These are phyloP conservation scores for Hygrocybe punicea DNA, from an alignment of 768 basidiomycete species.

Conservation along the genomic window DNA sequence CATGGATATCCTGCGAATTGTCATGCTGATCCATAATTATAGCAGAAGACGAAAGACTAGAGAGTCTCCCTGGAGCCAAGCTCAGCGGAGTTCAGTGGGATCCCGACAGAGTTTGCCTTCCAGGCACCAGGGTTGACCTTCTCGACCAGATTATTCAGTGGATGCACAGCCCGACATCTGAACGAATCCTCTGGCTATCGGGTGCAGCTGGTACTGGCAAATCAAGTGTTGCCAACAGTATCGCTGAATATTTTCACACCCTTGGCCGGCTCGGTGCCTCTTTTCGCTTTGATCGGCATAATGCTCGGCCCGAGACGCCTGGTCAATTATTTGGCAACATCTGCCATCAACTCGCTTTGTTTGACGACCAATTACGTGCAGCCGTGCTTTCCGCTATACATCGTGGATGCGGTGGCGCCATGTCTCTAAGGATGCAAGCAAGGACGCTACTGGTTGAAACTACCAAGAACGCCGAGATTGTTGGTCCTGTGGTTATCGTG, in stretches of 20 bases:
- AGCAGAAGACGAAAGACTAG: not conserved
- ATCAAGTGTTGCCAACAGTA: slow-evolving; percentile 2
- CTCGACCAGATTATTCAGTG: slow-evolving; percentile 19
- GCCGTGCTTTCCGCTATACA: not conserved
- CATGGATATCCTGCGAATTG: not conserved
- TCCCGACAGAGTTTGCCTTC: slow-evolving; percentile 5
- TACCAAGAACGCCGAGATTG: not conserved
- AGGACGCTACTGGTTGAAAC: not conserved
- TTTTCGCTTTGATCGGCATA: slow-evolving; percentile 2
- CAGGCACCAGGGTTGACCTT: slow-evolving; percentile 9
- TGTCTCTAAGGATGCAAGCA: not conserved
- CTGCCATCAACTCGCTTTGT: not conserved
- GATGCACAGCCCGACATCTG: slow-evolving; percentile 13
- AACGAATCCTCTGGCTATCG: slow-evolving; percentile 17
- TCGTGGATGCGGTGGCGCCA: not conserved
- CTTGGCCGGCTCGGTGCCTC: slow-evolving; percentile 3
- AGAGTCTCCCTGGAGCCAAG: not conserved
- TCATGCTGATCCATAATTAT: not conserved
- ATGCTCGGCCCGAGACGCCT: not conserved
- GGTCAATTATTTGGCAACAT: slow-evolving; percentile 1
- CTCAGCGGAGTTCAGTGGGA: slow-evolving; percentile 7
- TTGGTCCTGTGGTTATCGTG: slow-evolving; percentile 4
- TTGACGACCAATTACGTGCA: not conserved
- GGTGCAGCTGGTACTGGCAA: slow-evolving; percentile 7
- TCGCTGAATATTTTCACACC: slow-evolving; percentile 1